Conservation (phyloP, 805 yeast species). For the Saturnispora quitensis region DNA sequence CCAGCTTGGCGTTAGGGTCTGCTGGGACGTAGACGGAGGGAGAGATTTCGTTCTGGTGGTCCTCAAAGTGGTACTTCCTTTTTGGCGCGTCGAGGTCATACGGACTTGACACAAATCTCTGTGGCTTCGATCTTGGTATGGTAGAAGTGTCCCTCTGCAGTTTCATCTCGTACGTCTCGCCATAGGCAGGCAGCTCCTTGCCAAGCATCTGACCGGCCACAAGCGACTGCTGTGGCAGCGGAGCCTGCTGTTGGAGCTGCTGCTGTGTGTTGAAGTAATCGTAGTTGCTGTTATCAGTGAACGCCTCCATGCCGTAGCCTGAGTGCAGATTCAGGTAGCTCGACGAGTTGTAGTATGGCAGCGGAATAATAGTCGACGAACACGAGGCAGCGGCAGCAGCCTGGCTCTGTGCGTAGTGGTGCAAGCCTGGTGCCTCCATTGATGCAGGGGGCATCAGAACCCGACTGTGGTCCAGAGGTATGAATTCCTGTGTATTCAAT, state of each 20-base stretch:
- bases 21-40: slow-evolving; percentile 19
- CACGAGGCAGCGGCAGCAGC: neutral
- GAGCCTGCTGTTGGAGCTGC: slow-evolving; percentile 3
- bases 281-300: neutral
- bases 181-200: neutral
- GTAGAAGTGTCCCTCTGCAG: neutral
- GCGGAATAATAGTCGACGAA: neutral
- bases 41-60: slow-evolving; percentile 14
- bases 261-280: neutral
- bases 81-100: slow-evolving; percentile 1
- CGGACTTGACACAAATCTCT: neutral
- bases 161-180: neutral
- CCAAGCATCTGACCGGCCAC: neutral
- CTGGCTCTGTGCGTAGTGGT: neutral
- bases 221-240: neutral
- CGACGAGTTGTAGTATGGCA: neutral
- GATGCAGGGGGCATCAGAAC: neutral
- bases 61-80: slow-evolving; percentile 10
- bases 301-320: neutral
- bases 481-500: neutral
- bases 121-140: neutral
- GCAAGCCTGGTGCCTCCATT: neutral
- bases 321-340: neutral
- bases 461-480: neutral
- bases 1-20: slow-evolving; percentile 18